Percentiles rank a stretch among this genome's conserved stretches.
Evolutionary conservation across 768 basidiomycete species (phyloP).

Genomic region (Hericium rajendrae): DNA sequence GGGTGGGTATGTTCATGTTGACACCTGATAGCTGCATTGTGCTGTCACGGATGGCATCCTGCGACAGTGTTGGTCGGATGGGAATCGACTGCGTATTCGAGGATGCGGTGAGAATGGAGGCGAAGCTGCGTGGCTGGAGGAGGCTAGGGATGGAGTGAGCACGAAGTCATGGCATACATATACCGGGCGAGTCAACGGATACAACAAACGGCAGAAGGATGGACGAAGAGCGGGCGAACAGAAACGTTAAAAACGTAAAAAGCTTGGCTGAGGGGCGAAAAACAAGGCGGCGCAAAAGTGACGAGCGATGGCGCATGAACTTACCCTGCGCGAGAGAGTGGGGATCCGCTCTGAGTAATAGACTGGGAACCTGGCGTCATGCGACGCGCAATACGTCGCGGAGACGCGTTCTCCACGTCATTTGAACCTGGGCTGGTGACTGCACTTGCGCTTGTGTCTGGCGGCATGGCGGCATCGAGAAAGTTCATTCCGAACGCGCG

Average conservation of each 20-base stretch:
- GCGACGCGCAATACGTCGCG: conserved; percentile 16
- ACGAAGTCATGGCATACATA: neutral
- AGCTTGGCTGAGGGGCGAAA: neutral
- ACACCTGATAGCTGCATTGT: conserved; percentile 4
- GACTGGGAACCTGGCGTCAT: neutral
- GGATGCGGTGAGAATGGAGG: conserved; percentile 16
- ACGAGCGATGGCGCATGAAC: conserved; percentile 1
- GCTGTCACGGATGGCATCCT: conserved; percentile 26
- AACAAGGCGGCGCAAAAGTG: neutral
- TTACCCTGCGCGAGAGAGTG: conserved; percentile 23
- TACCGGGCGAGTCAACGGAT: neutral
- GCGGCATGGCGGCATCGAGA: too few species aligned
- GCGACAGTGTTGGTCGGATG: conserved; percentile 36
- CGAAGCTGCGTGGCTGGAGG: conserved; percentile 45
- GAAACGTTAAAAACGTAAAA: neutral
- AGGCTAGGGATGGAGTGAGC: conserved; percentile 27
- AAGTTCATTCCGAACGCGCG: too few species aligned
- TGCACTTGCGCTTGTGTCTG: neutral
- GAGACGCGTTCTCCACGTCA: conserved; percentile 14
- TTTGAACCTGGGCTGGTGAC: neutral
- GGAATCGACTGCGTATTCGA: neutral
- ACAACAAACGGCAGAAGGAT: neutral
- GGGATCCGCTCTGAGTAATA: conserved; percentile 12
- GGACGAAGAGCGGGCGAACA: neutral
- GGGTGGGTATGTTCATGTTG: neutral